A percentile compares a stretch with the other conserved stretches of the same genome.
Evolutionary conservation across 805 yeast species (phyloP).

Genomic region (Tetrapisispora pingtungensis): DNA sequence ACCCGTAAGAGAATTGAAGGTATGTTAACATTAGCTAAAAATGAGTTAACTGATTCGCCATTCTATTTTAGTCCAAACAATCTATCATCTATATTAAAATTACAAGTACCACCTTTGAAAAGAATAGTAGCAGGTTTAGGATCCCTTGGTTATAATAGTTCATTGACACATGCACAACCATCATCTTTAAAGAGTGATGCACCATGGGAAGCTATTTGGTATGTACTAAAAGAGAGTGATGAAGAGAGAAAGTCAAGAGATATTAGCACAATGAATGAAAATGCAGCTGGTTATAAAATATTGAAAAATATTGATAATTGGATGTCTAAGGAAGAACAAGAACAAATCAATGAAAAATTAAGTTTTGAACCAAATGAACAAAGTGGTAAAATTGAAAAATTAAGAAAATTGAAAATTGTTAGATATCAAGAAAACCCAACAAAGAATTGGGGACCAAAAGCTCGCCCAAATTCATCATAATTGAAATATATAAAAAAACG

Average conservation of each 20-base stretch:
- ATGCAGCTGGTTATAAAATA: slow-evolving; percentile 51
- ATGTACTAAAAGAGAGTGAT: slow-evolving; percentile 54
- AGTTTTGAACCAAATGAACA: slow-evolving; percentile 55
- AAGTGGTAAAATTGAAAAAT: slow-evolving; percentile 45
- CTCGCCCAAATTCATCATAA: slow-evolving; percentile 43
- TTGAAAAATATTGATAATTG: slow-evolving; percentile 31
- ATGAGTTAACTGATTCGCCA: slow-evolving; percentile 56
- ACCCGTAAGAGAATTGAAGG: slow-evolving; percentile 83
- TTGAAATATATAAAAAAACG: neutral
- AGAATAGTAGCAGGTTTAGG: slow-evolving; percentile 70
- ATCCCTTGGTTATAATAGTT: slow-evolving; percentile 69
- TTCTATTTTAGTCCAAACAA: slow-evolving; percentile 79
- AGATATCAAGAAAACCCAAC: slow-evolving; percentile 89
- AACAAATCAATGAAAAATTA: slow-evolving; percentile 7
- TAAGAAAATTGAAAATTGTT: slow-evolving; percentile 71
- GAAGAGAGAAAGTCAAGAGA: slow-evolving; percentile 32
- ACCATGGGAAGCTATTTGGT: slow-evolving; percentile 71
- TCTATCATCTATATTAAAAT: slow-evolving; percentile 62
- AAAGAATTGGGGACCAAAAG: slow-evolving; percentile 95
- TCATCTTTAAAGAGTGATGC: slow-evolving; percentile 87
- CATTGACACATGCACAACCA: slow-evolving; percentile 82
- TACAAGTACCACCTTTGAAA: slow-evolving; percentile 75
- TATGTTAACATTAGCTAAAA: slow-evolving; percentile 75
- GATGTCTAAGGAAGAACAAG: slow-evolving; percentile 7
- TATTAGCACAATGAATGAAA: slow-evolving; percentile 34